A percentile compares a stretch with the other conserved stretches of the same genome.
phyloP scores from a whole-genome alignment of 441 rosid genomes.

The Erodium chrysanthum region DNA sequence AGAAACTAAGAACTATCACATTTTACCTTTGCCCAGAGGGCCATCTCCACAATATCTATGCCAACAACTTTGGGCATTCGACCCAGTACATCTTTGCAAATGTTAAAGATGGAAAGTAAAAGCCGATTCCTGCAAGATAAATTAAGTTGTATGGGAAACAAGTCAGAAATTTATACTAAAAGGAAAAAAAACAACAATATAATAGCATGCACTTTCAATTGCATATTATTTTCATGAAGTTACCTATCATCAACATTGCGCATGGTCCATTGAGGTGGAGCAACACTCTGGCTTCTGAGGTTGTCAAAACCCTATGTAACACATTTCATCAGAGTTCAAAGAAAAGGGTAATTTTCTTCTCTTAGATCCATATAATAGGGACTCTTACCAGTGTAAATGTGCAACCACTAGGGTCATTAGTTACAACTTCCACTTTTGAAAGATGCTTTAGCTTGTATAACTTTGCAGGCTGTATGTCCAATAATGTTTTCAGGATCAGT shows the following conservation, averaged over 20 bases:
- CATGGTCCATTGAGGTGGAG: conserved; percentile 99
- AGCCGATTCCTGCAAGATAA: conserved; percentile 61
- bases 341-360: conserved; percentile 11
- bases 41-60: conserved; percentile 97
- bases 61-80: conserved; percentile 96
- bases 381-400: conserved; percentile 80
- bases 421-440: conserved; percentile 83
- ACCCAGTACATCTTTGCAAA: conserved; percentile 75
- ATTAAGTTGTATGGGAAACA: background rate
- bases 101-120: conserved; percentile 69
- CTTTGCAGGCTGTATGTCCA: conserved; percentile 73
- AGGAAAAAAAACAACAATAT: conserved; percentile 6
- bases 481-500: conserved; percentile 16
- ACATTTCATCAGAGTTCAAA: conserved; percentile 27
- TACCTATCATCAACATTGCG: conserved; percentile 95
- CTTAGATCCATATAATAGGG: conserved; percentile 5
- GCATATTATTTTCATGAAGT: conserved; percentile 1
- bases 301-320: conserved; percentile 83
- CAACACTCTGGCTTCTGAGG: conserved; percentile 90
- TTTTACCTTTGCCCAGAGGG: conserved; percentile 97
- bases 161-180: background rate
- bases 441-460: conserved; percentile 91
- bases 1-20: conserved; percentile 9
- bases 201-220: conserved; percentile 6
- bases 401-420: conserved; percentile 97